Evolutionary conservation across 495 filamentous ascomycete genomes (phyloP).

Genomic region (Neurospora pannonica): DNA sequence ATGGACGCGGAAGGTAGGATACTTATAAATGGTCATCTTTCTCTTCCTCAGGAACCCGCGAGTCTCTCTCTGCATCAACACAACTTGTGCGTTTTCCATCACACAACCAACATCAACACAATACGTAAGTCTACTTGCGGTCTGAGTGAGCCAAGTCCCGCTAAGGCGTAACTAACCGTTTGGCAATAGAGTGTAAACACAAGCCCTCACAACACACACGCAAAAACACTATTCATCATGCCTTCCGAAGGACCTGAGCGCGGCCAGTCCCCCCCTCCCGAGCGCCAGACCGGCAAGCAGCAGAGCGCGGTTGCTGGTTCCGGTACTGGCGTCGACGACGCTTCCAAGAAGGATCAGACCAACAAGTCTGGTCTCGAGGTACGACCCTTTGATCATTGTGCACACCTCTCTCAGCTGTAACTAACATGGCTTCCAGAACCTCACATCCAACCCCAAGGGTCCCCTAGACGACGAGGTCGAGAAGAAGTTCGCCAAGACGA

Average conservation of each 20-base stretch:
- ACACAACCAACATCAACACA: background rate
- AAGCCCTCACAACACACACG: background rate
- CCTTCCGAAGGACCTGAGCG: conserved; percentile 33
- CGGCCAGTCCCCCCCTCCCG: conserved; percentile 74
- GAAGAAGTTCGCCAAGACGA: conserved; percentile 49
- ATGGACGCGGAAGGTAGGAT: background rate
- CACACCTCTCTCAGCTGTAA: background rate
- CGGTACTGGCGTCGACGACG: conserved; percentile 45
- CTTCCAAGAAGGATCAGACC: conserved; percentile 38
- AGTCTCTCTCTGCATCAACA: background rate
- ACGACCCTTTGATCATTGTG: background rate
- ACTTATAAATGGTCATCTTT: background rate
- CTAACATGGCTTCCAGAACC: conserved; percentile 27
- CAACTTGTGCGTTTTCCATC: background rate
- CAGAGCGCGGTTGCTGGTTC: conserved; percentile 42
- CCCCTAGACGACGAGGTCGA: conserved; percentile 59
- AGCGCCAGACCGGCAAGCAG: conserved; percentile 58
- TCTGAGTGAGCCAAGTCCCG: background rate
- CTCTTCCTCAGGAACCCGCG: background rate
- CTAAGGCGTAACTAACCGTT: background rate
- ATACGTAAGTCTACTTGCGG: background rate
- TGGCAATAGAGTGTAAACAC: background rate
- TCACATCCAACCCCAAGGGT: conserved; percentile 60
- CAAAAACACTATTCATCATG: conserved; percentile 8
- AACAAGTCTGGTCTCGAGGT: conserved; percentile 41